A percentile compares a stretch with the other conserved stretches of the same genome.
These are phyloP conservation scores for Taphrina betulina DNA, from an alignment of 1,139 yeast species.

Conservation along the genomic window DNA sequence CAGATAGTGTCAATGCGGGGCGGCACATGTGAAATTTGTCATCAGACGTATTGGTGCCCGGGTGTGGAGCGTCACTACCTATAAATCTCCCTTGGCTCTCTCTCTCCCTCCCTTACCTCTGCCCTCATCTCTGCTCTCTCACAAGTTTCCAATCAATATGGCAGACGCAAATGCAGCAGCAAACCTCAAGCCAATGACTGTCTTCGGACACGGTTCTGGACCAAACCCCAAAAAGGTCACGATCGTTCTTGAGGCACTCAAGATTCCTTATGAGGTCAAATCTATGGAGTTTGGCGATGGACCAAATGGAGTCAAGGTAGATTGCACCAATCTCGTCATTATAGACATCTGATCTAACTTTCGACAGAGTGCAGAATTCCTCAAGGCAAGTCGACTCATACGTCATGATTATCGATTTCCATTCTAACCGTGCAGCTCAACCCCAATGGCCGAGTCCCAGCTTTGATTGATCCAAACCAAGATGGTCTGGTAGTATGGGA, in stretches of 20 bases:
- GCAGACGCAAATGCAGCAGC: slow-evolving; percentile 15
- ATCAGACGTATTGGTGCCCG: too few species aligned
- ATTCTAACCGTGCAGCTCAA: slow-evolving; percentile 46
- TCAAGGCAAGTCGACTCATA: too few species aligned
- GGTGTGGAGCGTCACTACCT: too few species aligned
- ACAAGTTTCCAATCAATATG: not conserved
- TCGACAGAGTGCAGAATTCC: too few species aligned
- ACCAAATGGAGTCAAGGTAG: slow-evolving; percentile 48
- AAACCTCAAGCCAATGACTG: slow-evolving; percentile 30
- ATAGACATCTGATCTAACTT: too few species aligned
- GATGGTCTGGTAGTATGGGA: slow-evolving; percentile 51
- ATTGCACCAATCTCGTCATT: not conserved
- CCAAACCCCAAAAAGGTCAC: slow-evolving; percentile 71
- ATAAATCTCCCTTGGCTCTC: too few species aligned
- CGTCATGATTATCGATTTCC: too few species aligned
- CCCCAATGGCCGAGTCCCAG: slow-evolving; percentile 65
- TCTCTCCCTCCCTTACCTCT: too few species aligned
- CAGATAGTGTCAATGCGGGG: too few species aligned
- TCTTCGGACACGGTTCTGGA: slow-evolving; percentile 36
- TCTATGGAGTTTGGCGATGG: slow-evolving; percentile 65
- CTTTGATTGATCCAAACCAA: slow-evolving; percentile 51
- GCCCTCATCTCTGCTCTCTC: not conserved
- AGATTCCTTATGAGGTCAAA: slow-evolving; percentile 72
- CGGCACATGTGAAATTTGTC: too few species aligned
- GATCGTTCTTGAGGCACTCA: slow-evolving; percentile 78